phyloP scores from a whole-genome alignment of 2,329 filamentous ascomycete genomes.

The Nigrospora osmanthi region DNA sequence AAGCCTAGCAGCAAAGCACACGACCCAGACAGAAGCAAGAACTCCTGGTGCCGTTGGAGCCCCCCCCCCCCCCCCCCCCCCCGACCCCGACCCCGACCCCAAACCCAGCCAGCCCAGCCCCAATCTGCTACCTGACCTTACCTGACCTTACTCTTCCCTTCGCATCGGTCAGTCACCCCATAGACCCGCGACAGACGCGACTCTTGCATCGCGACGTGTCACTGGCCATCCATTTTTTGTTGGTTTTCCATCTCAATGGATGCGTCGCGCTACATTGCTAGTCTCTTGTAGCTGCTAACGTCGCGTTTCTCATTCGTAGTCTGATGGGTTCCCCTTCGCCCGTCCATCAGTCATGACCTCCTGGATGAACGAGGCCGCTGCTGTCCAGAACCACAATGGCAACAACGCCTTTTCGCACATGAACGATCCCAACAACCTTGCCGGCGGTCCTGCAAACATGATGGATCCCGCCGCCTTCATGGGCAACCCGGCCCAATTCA shows the following conservation, averaged over 20 bases:
- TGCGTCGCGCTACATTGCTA: slow-evolving; percentile 18
- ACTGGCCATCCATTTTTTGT: slow-evolving; percentile 27
- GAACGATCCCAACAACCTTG: slow-evolving; percentile 49
- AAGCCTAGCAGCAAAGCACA: slow-evolving; percentile 1
- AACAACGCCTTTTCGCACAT: slow-evolving; percentile 59
- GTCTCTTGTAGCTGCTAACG: slow-evolving; percentile 30
- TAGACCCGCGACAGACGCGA: slow-evolving; percentile 14
- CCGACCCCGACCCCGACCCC: too few species aligned
- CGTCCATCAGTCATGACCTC: slow-evolving; percentile 56
- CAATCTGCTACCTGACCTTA: slow-evolving; percentile 4
- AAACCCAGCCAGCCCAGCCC: slow-evolving; percentile 4
- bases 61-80: too few species aligned
- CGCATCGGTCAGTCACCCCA: slow-evolving; percentile 8
- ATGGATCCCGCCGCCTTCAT: slow-evolving; percentile 61
- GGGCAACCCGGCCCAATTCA: slow-evolving; percentile 52
- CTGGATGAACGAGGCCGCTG: slow-evolving; percentile 62
- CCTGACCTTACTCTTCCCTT: slow-evolving; percentile 1
- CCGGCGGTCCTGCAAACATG: slow-evolving; percentile 32
- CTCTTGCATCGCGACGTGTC: slow-evolving; percentile 9
- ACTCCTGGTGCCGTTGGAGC: not conserved
- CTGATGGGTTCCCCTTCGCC: slow-evolving; percentile 40
- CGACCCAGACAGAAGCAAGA: not conserved
- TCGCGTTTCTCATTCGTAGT: slow-evolving; percentile 26
- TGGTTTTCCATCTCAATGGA: slow-evolving; percentile 33
- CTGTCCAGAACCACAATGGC: slow-evolving; percentile 62